Evolutionary conservation across 768 basidiomycete species (phyloP), one percentile per base, ranked within the genome.

Genomic region (Calocera viscosa): DNA sequence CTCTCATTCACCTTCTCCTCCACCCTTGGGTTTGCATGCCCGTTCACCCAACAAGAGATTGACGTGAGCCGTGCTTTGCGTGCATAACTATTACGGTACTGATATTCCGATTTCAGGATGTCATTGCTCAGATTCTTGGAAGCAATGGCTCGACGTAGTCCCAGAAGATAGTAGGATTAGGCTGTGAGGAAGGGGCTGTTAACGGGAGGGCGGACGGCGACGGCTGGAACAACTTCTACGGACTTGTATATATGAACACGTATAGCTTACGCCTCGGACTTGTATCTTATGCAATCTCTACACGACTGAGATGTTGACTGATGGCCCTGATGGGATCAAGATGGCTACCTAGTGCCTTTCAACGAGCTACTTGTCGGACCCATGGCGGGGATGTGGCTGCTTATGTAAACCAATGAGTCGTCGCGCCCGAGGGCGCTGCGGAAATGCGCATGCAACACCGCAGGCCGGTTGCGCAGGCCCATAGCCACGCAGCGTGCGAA

Each of bases 1-100:
- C 53, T 66, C 32, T 53, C 66, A 28, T 49, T 49, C 8, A 63
- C 43, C 24, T 7, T 66, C 11, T 53, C 32, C 32, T 39, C 49
- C 11, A 19, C 35, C 2, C 30, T 53, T 7, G 53, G 35, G 34
- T 66, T 66, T 35, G 49, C 66, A 35, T 66, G 66, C 49, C 66
- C 66, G 14, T 32, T 60, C 7, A 60, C 53, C 2, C 53, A 60
- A 32, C 7, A 12, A 7, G 53, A 60, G 22, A 32, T 60, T 26
- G 26, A 60, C 10, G 53, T 60, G 19, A 47, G 43, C 19, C 43
- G 7, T 19, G n/a, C n/a, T 7, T 47, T 47, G 43, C 19, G 53
- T 60, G 2, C 5, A 28, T 8, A 11, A 11, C 53, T 5, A 5
- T 26, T 28, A 28, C 26, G 14, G 14, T 16, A 19, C 53, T 32